Conservation (phyloP, 1,284 basidiomycete genomes). For the Trichosporon asahii region DNA sequence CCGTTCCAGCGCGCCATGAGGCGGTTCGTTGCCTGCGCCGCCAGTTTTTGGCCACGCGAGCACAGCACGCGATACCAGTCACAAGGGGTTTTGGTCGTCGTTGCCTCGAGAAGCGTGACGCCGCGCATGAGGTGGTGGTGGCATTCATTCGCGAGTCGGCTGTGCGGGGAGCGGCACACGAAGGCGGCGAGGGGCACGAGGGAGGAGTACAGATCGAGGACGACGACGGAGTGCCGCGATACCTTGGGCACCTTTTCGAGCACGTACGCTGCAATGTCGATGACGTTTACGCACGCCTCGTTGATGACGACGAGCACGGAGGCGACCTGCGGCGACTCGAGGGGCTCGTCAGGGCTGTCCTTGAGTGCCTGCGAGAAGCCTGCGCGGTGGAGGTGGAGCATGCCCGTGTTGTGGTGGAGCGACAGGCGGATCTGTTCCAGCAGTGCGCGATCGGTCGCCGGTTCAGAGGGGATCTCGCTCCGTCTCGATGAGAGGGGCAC, state of each 20-base stretch:
- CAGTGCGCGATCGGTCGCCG: neutral
- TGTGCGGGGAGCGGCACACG: conserved; percentile 1
- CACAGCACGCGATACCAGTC: conserved; percentile 5
- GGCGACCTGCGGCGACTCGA: conserved; percentile 5
- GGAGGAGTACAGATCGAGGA: conserved; percentile 3
- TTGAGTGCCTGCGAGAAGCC: conserved; percentile 5
- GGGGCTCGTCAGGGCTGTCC: neutral
- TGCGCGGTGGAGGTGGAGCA: conserved; percentile 2
- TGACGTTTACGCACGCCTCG: conserved; percentile 5
- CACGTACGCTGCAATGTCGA: conserved; percentile 5
- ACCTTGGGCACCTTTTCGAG: conserved; percentile 7
- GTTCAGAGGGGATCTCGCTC: neutral
- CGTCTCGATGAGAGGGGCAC: neutral
- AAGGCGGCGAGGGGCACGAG: neutral
- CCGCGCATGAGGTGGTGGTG: conserved; percentile 9
- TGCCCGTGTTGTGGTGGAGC: conserved; percentile 9
- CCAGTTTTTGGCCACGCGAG: neutral
- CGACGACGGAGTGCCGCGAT: neutral
- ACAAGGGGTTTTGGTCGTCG: neutral
- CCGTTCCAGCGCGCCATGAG: neutral
- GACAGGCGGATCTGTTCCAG: conserved; percentile 2
- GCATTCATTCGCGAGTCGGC: neutral
- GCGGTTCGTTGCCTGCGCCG: neutral
- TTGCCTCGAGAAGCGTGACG: neutral
- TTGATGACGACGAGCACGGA: conserved; percentile 3